Base-by-base conservation (phyloP, 2,329 filamentous ascomycete genomes). In the Bimuria novae-zelandiae region DNA sequence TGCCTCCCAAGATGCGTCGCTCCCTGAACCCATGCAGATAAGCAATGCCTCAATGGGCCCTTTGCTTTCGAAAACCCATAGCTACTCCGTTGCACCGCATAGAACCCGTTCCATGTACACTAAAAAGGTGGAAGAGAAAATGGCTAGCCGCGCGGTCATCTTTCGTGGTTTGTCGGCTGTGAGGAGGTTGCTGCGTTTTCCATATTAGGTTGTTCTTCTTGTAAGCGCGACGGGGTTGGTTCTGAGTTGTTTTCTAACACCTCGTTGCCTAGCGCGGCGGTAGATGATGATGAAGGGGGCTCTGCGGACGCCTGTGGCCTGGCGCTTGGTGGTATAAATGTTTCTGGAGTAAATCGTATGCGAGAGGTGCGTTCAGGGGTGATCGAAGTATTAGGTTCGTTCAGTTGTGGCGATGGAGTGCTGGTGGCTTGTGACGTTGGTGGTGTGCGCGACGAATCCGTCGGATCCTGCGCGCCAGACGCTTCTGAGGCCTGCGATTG, bases 101-200 rank as follows among this genome's bases (percentile, higher is more conserved):
- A 59, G 50, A 46, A 55, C 56, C 62, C 57, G 63, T 57, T 55
- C 21, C 56, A 55, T 60, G 64, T 56, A 59, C 54, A 65, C 55
- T 52, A 41, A 44, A 47, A 29, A n/a, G 29, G 21, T 30, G 21
- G n/a, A 5, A 36, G n/a, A 47, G 23, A 17, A 10, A 6, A 14
- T 17, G n/a, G 2, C 6, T 12, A 21, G n/a, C 22, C 17, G 5
- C 3, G 3, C 29, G 22, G 39, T 63, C 69, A 72, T 54, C 67
- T 65, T 52, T 72, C 60, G 54, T 71, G 68, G 48, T 70, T 65
- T 21, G 61, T 69, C 25, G 52, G 57, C n/a, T 57, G 54, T 39
- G 33, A 49, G 14, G 49, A 32, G 17, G 51, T 33, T 16, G 55
- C 50, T 44, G 55, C 42, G 5, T 21, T 7, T 7, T 25, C 16